Evolutionary conservation across 1,139 yeast species (phyloP), one percentile per base, ranked within the genome.

Genomic region (Meyerozyma smithsonii): DNA sequence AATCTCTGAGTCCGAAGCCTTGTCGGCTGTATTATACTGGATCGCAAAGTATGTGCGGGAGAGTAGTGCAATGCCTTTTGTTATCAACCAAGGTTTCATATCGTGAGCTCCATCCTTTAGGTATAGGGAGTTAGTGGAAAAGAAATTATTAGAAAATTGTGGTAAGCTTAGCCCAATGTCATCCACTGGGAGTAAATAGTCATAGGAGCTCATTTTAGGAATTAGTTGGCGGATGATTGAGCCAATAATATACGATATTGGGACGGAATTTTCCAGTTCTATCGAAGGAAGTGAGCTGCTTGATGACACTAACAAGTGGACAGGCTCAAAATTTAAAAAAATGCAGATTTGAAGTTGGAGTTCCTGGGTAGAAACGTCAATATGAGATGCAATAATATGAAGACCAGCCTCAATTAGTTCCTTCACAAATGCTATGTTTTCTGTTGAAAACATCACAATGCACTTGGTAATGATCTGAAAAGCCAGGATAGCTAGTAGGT

Each of bases 321-420:
- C 20, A 12, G 34, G n/a, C 6, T 30, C 34, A 4, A 30, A 5
- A 14, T 30, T 30, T 5, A 30, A 14, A 5, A 30, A 30, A 11
- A 30, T 30, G 34, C 34, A 30, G 12, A 30, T 10, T 30, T 30
- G 34, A 8, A 30, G 16, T n/a, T 30, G 33, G 12, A 28, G 33
- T 7, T 28, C 33, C 7, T 8, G 20, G 3, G 12, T 30, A 14
- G 16, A 5, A 30, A 6, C 10, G 16, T 30, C 21, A 18, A 18
- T 18, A 8, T 30, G 34, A 17, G 21, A 30, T 18, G 21, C 20
- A 8, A 18, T 18, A 10, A 30, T 12, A 4, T 30, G 20, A 8
- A 30, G 16, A 5, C 34, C 34, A 8, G 16, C 10, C 11, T 18
- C 11, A n/a, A 30, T 30, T 5, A 30, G 34, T 5, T 30, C 34